A percentile compares a stretch with the other conserved stretches of the same genome.
These are phyloP conservation scores for Eucalyptus urophylla DNA, from an alignment of 345 rosid species.

Conservation along the genomic window DNA sequence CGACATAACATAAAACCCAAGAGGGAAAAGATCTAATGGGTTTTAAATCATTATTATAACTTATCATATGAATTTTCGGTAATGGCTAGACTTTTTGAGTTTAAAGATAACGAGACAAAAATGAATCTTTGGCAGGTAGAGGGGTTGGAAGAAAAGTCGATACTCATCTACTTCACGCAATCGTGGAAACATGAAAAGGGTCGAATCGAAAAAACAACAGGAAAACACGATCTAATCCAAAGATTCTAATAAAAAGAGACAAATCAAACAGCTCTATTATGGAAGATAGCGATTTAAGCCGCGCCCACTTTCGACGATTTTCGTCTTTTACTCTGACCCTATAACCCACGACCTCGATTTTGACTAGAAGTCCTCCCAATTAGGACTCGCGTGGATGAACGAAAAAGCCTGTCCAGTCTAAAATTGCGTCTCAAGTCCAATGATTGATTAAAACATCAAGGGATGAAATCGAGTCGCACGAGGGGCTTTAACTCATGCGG, in stretches of 20 bases:
- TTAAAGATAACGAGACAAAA: not conserved
- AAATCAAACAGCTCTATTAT: not conserved
- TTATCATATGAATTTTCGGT: not conserved
- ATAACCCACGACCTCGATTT: not conserved
- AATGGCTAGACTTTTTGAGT: not conserved
- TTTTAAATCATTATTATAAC: not conserved
- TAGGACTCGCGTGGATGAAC: not conserved
- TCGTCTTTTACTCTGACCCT: not conserved
- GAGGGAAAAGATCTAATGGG: not conserved
- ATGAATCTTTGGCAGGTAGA: not conserved
- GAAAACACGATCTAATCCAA: not conserved
- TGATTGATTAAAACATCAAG: not conserved
- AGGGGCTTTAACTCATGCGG: not conserved
- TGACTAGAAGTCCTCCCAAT: not conserved
- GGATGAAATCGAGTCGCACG: not conserved
- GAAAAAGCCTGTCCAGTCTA: not conserved
- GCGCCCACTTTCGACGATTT: not conserved
- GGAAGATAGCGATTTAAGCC: not conserved
- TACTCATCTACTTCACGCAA: not conserved
- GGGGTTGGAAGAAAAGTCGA: not conserved
- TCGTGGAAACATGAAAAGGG: not conserved
- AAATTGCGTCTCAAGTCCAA: not conserved
- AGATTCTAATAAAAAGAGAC: not conserved
- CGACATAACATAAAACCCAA: not conserved
- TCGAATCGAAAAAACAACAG: not conserved